Base-by-base conservation (phyloP, 768 basidiomycete genomes). In the Daedaleopsis nitida region DNA sequence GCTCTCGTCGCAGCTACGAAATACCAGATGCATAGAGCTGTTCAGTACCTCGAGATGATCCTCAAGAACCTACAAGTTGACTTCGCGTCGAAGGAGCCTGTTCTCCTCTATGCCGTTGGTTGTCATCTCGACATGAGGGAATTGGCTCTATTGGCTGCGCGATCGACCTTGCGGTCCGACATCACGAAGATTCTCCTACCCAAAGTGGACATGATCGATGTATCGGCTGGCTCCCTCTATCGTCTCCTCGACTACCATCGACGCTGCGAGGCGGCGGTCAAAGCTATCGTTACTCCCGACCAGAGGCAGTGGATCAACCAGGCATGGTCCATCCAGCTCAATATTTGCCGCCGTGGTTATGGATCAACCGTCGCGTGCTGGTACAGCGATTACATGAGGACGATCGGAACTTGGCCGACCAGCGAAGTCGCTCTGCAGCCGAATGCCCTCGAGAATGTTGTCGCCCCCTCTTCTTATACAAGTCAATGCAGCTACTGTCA, bases 191-290 rank as follows among this genome's bases (percentile, higher is more conserved):
- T 7, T 32, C 16, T 37, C 23, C 4, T 27, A 24, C n/a, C 51
- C 9, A 21, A 48, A 14, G 21, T 52, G 23, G 51, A 53, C 44
- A 2, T 34, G 0, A 24, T 47, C 21, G 55, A 44, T 16, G 51
- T 54, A 17, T 16, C 24, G 12, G 60, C 43, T 0, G 60, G 55
- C 17, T 21, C 10, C 6, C 24, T 57, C n/a, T 62, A 44, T 45
- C 56, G 60, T 17, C 52, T 62, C 7, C 24, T 57, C 4, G 56
- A 57, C 24, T 58, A 53, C 17, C 60, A 62, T 9, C 56, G 52
- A 34, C 50, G 52, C 21, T 53, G 56, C 16, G 17, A 32, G 1
- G 44, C 55, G 16, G 56, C 60, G 1, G 49, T 52, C 5, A 55
- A 37, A 17, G 3, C 43, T 1, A 14, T 62, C 5, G 11, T 62